Conservation (phyloP, 2,329 filamentous ascomycete genomes). For the Fusarium virguliforme region DNA sequence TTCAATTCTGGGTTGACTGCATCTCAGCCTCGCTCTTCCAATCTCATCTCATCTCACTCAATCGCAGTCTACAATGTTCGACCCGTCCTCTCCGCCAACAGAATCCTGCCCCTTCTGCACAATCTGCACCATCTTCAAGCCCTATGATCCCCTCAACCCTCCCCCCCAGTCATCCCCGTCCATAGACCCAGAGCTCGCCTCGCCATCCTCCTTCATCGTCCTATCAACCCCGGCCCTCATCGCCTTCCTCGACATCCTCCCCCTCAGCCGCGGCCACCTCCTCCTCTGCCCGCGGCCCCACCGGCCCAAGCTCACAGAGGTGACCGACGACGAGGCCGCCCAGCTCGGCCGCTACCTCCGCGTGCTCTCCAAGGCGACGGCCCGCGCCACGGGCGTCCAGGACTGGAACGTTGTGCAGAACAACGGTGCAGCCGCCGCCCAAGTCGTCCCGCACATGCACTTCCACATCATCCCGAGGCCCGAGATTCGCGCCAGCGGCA, state of each 20-base stretch:
- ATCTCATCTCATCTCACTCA: background rate
- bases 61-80: conserved; percentile 52
- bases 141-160: conserved; percentile 63
- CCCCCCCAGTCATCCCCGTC: conserved; percentile 57
- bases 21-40: background rate
- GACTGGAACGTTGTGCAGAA: conserved; percentile 99
- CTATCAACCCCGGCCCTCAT: conserved; percentile 84
- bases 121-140: conserved; percentile 67
- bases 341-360: conserved; percentile 80
- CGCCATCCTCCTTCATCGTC: conserved; percentile 74
- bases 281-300: conserved; percentile 86
- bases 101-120: conserved; percentile 74
- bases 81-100: conserved; percentile 55
- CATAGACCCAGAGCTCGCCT: conserved; percentile 55
- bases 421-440: conserved; percentile 89
- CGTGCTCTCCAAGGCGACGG: conserved; percentile 80
- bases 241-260: conserved; percentile 95
- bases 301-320: conserved; percentile 82
- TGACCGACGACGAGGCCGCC: conserved; percentile 73
- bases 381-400: conserved; percentile 76
- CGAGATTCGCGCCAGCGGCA: conserved; percentile 70
- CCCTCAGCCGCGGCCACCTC: conserved; percentile 86
- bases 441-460: conserved; percentile 94
- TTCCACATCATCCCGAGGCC: conserved; percentile 95
- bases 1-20: background rate